Base-by-base conservation (phyloP, 2,329 filamentous ascomycete genomes). In the Sphaerulina populicola region DNA sequence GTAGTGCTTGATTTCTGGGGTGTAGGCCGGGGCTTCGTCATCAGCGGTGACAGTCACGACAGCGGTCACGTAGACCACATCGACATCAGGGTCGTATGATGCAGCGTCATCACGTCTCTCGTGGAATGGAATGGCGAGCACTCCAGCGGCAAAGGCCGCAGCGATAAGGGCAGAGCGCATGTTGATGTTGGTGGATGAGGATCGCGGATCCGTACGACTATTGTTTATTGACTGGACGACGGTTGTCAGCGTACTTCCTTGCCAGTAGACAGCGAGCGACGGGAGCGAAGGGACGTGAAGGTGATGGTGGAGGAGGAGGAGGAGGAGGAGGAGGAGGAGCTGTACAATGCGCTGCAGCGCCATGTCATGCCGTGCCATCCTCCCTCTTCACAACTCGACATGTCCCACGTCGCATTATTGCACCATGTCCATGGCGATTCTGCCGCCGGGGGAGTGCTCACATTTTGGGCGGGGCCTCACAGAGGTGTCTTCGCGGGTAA, bases 161-260 rank as follows among this genome's bases (percentile, higher is more conserved):
- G 65, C 52, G 54, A 65, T 51, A 44, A 70, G 35, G 37, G 64
- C 55, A 43, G 67, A 66, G 57, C 65, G 68, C 68, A 71, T 68
- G 41, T 61, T 65, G 46, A 47, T 47, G 41, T 57, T 61, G 51
- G 47, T 60, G 52, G 57, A 52, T 58, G 56, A 45, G 56, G 54
- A 58, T 58, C 52, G 51, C 56, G 50, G 56, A 57, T 57, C 52
- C 49, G 40, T 44, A 48, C 38, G 49, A 52, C 37, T 47, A 53
- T 35, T 49, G 18, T 44, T 29, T 44, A 49, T 50, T 37, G 46
- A 49, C 46, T 48, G 46, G 8, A 31, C 37, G 35, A 36, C 27
- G 41, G 46, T 45, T 41, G 44, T 58, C 44, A 58, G 56, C 56
- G 45, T 36, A n/a, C 43, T 43, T 44, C 29, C 18, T 40, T 52